Base-by-base conservation (phyloP, 768 basidiomycete genomes). In the Leccinum truebloodii region DNA sequence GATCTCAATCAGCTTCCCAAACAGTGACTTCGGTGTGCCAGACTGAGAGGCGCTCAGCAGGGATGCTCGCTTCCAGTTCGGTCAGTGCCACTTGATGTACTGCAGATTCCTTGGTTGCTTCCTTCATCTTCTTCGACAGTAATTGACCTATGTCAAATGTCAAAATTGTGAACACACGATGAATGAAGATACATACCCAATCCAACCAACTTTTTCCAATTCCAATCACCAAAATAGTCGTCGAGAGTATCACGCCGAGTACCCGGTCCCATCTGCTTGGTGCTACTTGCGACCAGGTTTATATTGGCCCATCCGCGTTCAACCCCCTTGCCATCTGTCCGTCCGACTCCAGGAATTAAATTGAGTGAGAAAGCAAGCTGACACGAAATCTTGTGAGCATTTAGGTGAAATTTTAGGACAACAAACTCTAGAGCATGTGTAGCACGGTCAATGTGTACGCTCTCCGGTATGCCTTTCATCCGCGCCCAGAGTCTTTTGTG, bases 391-490 rank as follows among this genome's bases (percentile, higher is more conserved):
- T 66, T 64, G 53, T 81, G 80, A 0, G 66, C 73, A 5, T 69
- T 67, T 16, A 79, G 66, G 34, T 81, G 80, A 59, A 77, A 78
- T 37, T 75, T 74, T 0, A 75, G 80, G 3, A 81, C 61, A 3
- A 73, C 46, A 14, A 53, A 5, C 16, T 14, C 16, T 16, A 44
- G 13, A 44, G 16, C 16, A 8, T 44, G 16, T 6, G 6, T 16
- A 14, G 13, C n/a, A 18, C 8, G 41, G 16, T 44, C 41, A n/a
- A 44, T n/a, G n/a, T 8, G n/a, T n/a, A 14, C 1, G 4, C 14
- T 18, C 16, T 44, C 18, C 4, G n/a, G 41, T 8, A 44, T 8
- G 16, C n/a, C 8, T 8, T 8, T 44, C 41, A 44, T 44, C 16
- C 41, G 13, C 5, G 14, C n/a, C 41, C 41, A 44, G 16, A 44